Evolutionary conservation across 2,329 filamentous ascomycete species (phyloP), one percentile per base, ranked within the genome.

Genomic region (Epichloe coenophiala): DNA sequence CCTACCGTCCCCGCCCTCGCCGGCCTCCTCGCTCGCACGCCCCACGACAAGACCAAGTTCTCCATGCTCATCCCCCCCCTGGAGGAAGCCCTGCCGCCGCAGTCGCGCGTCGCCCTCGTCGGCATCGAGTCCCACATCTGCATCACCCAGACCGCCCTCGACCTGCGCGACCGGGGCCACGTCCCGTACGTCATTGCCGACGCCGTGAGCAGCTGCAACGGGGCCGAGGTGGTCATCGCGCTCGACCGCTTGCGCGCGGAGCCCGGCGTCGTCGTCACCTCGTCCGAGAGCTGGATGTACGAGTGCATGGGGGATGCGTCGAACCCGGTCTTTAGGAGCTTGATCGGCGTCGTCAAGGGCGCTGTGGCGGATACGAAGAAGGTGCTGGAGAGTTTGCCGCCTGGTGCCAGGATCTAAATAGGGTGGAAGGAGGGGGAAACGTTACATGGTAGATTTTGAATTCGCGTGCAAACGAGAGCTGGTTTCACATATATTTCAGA

Each of bases 121-220:
- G 91, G 91, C 38, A 95, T 97, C 63, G 91, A 97, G 69, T 80
- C 81, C 40, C 91, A 97, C 69, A 93, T 97, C 64, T 97, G 91
- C 72, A 82, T 97, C 33, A 90, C 88, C 54, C 91, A 97, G 74
- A 96, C 91, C 41, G 81, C 87, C 15, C 74, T 96, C 41, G 91
- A 96, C 70, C 71, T 95, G 46, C 71, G 93, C 42, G 71, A 73
- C 21, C 75, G 76, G 1, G 89, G 89, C 1, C 87, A 95, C 66
- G 73, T 74, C 49, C 91, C 96, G 6, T 95, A 94, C 65, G 72
- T 97, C 39, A 73, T 96, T 35, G 88, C 89, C 48, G 91, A 97
- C 66, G 91, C 81, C 35, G 90, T 97, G 41, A 90, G 85, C 62
- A 91, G 85, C 68, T 88, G 86, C 65, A 95, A 96, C 69, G 70